Base-by-base conservation (phyloP, 768 basidiomycete genomes). In the Lentinula sp. region DNA sequence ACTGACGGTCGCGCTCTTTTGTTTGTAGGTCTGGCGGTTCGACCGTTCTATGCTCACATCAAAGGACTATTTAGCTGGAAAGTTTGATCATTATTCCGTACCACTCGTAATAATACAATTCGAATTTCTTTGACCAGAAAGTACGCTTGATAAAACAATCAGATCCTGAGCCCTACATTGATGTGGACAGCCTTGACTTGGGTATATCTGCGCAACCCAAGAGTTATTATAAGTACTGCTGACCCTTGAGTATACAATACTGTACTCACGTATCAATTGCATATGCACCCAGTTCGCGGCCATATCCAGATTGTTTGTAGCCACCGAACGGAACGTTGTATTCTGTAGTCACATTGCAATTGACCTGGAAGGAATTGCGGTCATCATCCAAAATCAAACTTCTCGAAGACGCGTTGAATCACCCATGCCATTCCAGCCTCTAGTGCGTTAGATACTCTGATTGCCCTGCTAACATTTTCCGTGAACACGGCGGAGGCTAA, bases 351-450 rank as follows among this genome's bases (percentile, higher is more conserved):
- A 71, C 61, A 61, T 67, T 67, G 52, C 75, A 76, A 68, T 79
- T 79, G 61, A 77, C 68, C 74, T 74, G 18, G 37, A 42, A 28
- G 35, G 32, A n/a, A 18, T 32, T 16, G 4, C 15, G 20, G 15
- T 59, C 28, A 13, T 57, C 48, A 59, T 72, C 28, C 32, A 32
- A 36, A 5, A 20, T 35, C 3, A 28, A 42, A 16, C 3, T 13
- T 7, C 20, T 10, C 10, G 7, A 18, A 5, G 35, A 41, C 28
- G 43, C 12, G 0, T 12, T 6, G 8, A 46, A 69, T 56, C 42
- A 85, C 74, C 79, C 83, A 88, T 6, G 76, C 77, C 6, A 85
- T 88, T 18, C 90, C 90, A 2, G 88, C 85, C 65, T 87, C 79
- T 60, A 93, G 73, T 59, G 68, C 70, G 68, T 86, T 80, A 20